Conservation (phyloP, 2,329 filamentous ascomycete species). For the Aspergillus caelatus region DNA sequence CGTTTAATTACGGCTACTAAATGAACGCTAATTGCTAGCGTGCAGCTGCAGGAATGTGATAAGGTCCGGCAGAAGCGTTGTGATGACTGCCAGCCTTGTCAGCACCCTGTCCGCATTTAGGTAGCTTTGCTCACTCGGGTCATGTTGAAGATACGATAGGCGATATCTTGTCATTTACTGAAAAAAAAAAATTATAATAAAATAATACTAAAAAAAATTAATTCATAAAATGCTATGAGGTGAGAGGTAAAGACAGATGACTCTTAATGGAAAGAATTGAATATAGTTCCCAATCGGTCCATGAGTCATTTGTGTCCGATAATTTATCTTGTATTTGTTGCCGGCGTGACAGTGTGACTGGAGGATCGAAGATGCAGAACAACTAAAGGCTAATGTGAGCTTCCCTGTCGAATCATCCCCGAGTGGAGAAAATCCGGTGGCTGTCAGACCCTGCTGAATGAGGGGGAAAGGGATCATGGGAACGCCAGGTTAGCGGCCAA, state of each 20-base stretch:
- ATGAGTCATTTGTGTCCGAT: background rate
- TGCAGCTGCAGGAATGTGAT: slow-evolving; percentile 24
- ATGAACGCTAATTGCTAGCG: slow-evolving; percentile 11
- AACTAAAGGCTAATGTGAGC: slow-evolving; percentile 11
- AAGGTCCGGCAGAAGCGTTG: slow-evolving; percentile 15
- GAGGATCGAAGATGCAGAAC: slow-evolving; percentile 20
- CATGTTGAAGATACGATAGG: too few relatives aligned
- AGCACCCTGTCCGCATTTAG: background rate
- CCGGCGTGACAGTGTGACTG: slow-evolving; percentile 22
- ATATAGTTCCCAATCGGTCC: too few relatives aligned
- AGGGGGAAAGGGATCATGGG: slow-evolving; percentile 10
- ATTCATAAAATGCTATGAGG: too few relatives aligned
- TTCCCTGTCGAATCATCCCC: background rate
- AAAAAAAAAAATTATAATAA: background rate
- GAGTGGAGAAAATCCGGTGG: background rate
- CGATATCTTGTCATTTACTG: background rate
- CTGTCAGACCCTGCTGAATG: background rate
- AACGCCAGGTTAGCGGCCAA: background rate
- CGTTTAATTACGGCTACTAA: background rate
- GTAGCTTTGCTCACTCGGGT: background rate
- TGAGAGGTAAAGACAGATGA: too few relatives aligned
- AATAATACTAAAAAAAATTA: background rate
- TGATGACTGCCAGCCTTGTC: slow-evolving; percentile 9
- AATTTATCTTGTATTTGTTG: slow-evolving; percentile 1
- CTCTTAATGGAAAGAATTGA: too few relatives aligned